phyloP scores from a whole-genome alignment of 106 monocot genomes.

The Allium cepa region DNA sequence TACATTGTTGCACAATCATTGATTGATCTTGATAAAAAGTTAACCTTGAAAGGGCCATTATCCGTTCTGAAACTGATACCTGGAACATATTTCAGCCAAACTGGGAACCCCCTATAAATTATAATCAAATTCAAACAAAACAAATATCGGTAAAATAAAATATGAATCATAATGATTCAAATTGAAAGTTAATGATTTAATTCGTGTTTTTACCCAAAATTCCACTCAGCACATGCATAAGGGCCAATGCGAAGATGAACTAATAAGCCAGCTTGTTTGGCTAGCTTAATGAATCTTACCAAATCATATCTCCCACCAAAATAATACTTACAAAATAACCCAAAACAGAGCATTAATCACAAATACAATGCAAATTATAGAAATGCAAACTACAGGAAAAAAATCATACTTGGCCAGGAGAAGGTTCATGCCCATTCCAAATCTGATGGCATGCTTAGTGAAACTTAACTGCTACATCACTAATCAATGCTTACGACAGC shows the following conservation, averaged over 20 bases:
- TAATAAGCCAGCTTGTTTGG: conserved; percentile 79
- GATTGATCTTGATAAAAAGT: neutral
- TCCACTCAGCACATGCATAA: conserved; percentile 94
- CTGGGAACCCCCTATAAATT: conserved; percentile 66
- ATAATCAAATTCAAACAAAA: conserved; percentile 6
- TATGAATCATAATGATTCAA: conserved; percentile 1
- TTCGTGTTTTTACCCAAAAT: conserved; percentile 56
- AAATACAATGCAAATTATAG: neutral
- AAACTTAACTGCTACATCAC: too few species aligned
- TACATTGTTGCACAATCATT: too few species aligned
- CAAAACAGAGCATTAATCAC: neutral
- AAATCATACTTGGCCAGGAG: conserved; percentile 48
- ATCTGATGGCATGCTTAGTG: too few species aligned
- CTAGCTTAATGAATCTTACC: conserved; percentile 79
- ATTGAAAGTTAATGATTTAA: neutral
- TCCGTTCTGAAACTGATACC: conserved; percentile 93
- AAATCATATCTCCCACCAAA: conserved; percentile 78
- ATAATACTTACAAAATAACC: conserved; percentile 46
- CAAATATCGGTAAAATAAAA: neutral
- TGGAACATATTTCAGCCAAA: conserved; percentile 85
- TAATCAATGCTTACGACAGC: too few species aligned
- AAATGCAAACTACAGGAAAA: neutral
- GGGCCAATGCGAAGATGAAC: conserved; percentile 91
- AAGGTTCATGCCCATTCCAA: conserved; percentile 87
- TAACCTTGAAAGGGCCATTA: conserved; percentile 92